These are phyloP conservation scores for Prillingera fragicola DNA, from an alignment of 1,284 basidiomycete genomes.

Conservation along the genomic window DNA sequence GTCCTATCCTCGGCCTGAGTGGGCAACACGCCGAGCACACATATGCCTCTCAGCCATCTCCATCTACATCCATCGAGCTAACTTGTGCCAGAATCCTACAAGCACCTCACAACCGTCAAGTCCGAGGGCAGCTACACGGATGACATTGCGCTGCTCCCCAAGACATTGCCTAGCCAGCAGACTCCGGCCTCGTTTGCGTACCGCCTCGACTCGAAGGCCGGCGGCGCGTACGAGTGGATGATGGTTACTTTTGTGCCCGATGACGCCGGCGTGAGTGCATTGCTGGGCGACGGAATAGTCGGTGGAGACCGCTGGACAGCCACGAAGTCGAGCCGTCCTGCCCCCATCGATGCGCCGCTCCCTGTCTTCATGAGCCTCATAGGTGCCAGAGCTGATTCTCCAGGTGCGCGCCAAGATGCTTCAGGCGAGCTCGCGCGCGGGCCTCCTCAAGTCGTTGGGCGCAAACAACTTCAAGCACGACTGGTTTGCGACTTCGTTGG, in stretches of 20 bases:
- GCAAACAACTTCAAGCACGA: conserved; percentile 69
- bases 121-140: conserved; percentile 36
- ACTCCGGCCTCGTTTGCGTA: conserved; percentile 47
- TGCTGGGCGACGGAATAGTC: too few relatives aligned
- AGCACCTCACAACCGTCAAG: conserved; percentile 30
- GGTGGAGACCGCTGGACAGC: too few relatives aligned
- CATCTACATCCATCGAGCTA: too few relatives aligned
- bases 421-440: conserved; percentile 75
- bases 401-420: conserved; percentile 65
- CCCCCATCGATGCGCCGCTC: too few relatives aligned
- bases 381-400: not conserved
- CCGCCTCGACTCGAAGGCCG: conserved; percentile 38
- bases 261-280: conserved; percentile 43
- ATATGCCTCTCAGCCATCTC: too few relatives aligned
- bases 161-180: conserved; percentile 34
- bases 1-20: too few relatives aligned
- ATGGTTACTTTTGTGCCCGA: conserved; percentile 48
- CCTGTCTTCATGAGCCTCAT: too few relatives aligned
- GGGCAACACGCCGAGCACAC: too few relatives aligned
- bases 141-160: conserved; percentile 38
- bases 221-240: conserved; percentile 45
- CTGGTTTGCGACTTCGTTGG: conserved; percentile 72
- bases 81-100: conserved; percentile 42
- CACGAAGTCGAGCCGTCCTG: too few relatives aligned
- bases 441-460: conserved; percentile 68